Percentiles rank a stretch among this genome's conserved stretches.
phyloP scores from a whole-genome alignment of 805 yeast genomes.

The Peterozyma xylosa region DNA sequence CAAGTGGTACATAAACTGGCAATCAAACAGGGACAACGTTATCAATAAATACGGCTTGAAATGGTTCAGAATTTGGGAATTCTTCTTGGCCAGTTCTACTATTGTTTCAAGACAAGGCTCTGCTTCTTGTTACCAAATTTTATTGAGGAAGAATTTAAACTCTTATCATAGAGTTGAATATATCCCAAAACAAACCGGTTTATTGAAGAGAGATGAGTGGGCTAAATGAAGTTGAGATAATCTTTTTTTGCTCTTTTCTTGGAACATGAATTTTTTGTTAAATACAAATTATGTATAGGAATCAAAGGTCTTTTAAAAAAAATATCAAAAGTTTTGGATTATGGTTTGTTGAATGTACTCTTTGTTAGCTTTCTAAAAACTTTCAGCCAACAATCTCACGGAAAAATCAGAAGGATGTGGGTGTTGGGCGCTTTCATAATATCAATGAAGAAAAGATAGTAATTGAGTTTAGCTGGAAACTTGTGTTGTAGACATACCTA shows the following conservation, averaged over 20 bases:
- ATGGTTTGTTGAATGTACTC: no score
- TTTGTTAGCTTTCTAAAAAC: no score
- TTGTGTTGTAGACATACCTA: no score
- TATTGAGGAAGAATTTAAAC: slow-evolving; percentile 83
- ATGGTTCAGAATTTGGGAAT: slow-evolving; percentile 95
- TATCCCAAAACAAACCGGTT: slow-evolving; percentile 71
- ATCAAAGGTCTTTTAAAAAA: no score
- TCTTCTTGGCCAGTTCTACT: slow-evolving; percentile 74
- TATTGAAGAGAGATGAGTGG: slow-evolving; percentile 55
- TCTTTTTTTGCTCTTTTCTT: neutral
- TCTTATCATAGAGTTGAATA: slow-evolving; percentile 77
- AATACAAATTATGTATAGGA: no score
- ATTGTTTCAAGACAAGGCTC: slow-evolving; percentile 89
- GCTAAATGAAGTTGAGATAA: slow-evolving; percentile 25
- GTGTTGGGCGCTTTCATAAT: no score
- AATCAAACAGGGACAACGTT: slow-evolving; percentile 70
- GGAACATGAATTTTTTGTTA: no score
- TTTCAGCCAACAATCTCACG: no score
- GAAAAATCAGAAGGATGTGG: no score
- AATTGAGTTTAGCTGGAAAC: no score
- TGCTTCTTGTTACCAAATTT: slow-evolving; percentile 87
- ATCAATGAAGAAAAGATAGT: no score
- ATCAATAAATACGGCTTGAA: slow-evolving; percentile 75
- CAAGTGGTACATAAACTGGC: slow-evolving; percentile 95
- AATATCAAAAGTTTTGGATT: no score